A percentile compares a stretch with the other conserved stretches of the same genome.
These are phyloP conservation scores for Platanus orientalis DNA, from an alignment of 164 flowering plant genomes.

Conservation along the genomic window DNA sequence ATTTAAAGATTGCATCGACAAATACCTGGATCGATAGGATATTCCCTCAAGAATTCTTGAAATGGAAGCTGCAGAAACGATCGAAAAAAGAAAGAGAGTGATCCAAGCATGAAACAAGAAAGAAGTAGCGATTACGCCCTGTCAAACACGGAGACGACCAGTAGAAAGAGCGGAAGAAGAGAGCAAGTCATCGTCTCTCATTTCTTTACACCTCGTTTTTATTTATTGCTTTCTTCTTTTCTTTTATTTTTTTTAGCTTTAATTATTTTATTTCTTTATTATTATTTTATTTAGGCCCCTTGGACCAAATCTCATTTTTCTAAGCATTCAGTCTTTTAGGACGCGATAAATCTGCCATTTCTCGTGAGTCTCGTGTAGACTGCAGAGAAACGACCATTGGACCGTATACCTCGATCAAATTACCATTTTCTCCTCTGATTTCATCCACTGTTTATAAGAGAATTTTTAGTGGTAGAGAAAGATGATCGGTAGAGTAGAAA, in stretches of 20 bases:
- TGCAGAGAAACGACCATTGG: too few relatives aligned
- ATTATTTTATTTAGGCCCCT: neutral
- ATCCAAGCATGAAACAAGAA: constrained; percentile 1
- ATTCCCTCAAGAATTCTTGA: neutral
- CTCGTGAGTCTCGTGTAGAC: too few relatives aligned
- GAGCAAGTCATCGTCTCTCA: neutral
- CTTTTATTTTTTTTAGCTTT: neutral
- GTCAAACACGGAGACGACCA: constrained; percentile 2
- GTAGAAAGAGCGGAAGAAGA: neutral
- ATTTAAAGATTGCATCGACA: constrained; percentile 3
- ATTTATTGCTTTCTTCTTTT: neutral
- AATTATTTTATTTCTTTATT: neutral
- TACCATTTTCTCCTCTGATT: too few relatives aligned
- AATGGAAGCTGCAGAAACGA: neutral
- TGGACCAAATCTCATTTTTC: too few relatives aligned
- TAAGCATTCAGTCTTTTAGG: too few relatives aligned
- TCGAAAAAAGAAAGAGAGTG: neutral
- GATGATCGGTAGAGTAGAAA: too few relatives aligned
- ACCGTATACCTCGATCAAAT: too few relatives aligned
- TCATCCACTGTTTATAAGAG: too few relatives aligned
- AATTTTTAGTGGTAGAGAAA: too few relatives aligned
- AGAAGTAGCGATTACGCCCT: neutral
- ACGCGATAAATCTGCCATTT: too few relatives aligned
- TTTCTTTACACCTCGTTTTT: neutral
- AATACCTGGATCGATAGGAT: constrained; percentile 22